A percentile compares a stretch with the other conserved stretches of the same genome.
Evolutionary conservation across 495 filamentous ascomycete genomes (phyloP).

Genomic region (Haplographium delicatum): DNA sequence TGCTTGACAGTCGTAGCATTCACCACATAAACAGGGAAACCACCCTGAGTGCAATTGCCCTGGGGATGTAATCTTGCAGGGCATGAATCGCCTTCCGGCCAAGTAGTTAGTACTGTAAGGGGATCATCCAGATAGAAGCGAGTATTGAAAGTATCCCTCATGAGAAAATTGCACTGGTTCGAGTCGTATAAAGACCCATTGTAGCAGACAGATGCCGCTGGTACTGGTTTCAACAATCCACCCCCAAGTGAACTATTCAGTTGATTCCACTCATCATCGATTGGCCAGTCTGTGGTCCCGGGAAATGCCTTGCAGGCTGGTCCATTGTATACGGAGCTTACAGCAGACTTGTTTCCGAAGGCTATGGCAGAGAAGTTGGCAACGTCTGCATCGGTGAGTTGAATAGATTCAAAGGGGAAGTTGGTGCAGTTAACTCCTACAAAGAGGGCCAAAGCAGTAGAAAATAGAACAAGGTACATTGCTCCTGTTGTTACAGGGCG

Average conservation of each 20-base stretch:
- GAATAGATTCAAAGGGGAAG: slow-evolving; percentile 34
- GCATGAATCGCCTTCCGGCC: slow-evolving; percentile 39
- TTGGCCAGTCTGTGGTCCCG: slow-evolving; percentile 37
- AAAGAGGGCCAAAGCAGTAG: neutral
- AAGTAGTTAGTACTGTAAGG: slow-evolving; percentile 21
- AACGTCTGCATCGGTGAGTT: slow-evolving; percentile 28
- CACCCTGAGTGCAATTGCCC: slow-evolving; percentile 6
- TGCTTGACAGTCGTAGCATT: slow-evolving; percentile 39
- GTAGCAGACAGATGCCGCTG: slow-evolving; percentile 47
- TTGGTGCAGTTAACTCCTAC: slow-evolving; percentile 11
- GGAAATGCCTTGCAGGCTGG: slow-evolving; percentile 12
- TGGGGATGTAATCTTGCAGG: slow-evolving; percentile 29
- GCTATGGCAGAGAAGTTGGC: slow-evolving; percentile 27
- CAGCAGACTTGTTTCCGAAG: slow-evolving; percentile 25
- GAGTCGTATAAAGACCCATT: slow-evolving; percentile 40
- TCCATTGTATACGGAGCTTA: slow-evolving; percentile 1
- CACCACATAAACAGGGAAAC: slow-evolving; percentile 39
- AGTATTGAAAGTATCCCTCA: neutral
- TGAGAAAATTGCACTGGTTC: slow-evolving; percentile 32
- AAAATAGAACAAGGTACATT: too few species aligned
- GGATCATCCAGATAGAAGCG: slow-evolving; percentile 23
- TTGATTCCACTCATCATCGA: slow-evolving; percentile 29
- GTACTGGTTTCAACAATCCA: slow-evolving; percentile 23
- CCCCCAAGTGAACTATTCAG: slow-evolving; percentile 43
- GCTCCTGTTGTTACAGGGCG: too few species aligned